Evolutionary conservation across 2,329 filamentous ascomycete species (phyloP).

Genomic region (Helicocarpus griseus): DNA sequence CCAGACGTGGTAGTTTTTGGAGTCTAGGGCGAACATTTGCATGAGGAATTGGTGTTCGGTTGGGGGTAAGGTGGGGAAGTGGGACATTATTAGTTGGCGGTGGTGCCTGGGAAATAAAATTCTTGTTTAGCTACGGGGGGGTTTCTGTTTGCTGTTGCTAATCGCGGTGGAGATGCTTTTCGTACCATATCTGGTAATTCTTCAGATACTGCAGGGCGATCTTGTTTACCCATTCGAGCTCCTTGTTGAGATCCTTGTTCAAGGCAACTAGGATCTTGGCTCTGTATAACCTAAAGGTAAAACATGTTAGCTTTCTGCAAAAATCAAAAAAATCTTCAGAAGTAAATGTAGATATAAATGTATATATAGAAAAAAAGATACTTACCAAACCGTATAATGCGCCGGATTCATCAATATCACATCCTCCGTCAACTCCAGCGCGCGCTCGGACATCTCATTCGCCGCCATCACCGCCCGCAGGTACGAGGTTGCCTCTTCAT

Average conservation of each 20-base stretch:
- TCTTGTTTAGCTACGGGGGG: slow-evolving; percentile 35
- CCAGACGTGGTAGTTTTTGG: slow-evolving; percentile 99
- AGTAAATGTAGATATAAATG: neutral
- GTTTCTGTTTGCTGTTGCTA: slow-evolving; percentile 23
- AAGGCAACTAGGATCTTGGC: slow-evolving; percentile 66
- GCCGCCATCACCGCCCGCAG: slow-evolving; percentile 85
- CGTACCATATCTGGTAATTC: slow-evolving; percentile 98
- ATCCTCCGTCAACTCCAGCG: slow-evolving; percentile 72
- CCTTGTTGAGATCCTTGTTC: slow-evolving; percentile 54
- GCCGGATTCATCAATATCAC: slow-evolving; percentile 90
- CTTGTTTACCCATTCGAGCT: slow-evolving; percentile 77
- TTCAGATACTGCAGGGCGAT: slow-evolving; percentile 79
- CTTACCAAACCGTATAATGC: slow-evolving; percentile 91
- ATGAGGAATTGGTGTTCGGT: slow-evolving; percentile 68
- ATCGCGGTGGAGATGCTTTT: too few relatives aligned
- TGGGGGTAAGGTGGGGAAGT: slow-evolving; percentile 46
- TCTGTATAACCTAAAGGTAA: slow-evolving; percentile 60
- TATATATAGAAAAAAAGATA: slow-evolving; percentile 5
- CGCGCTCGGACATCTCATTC: slow-evolving; percentile 72
- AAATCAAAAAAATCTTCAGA: neutral
- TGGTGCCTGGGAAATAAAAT: slow-evolving; percentile 52
- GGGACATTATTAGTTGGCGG: slow-evolving; percentile 46
- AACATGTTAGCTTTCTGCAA: slow-evolving; percentile 4
- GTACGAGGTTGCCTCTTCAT: slow-evolving; percentile 86
- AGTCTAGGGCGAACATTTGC: slow-evolving; percentile 71